phyloP scores from a whole-genome alignment of 2,329 filamentous ascomycete species.

The Botrytis fragariae region DNA sequence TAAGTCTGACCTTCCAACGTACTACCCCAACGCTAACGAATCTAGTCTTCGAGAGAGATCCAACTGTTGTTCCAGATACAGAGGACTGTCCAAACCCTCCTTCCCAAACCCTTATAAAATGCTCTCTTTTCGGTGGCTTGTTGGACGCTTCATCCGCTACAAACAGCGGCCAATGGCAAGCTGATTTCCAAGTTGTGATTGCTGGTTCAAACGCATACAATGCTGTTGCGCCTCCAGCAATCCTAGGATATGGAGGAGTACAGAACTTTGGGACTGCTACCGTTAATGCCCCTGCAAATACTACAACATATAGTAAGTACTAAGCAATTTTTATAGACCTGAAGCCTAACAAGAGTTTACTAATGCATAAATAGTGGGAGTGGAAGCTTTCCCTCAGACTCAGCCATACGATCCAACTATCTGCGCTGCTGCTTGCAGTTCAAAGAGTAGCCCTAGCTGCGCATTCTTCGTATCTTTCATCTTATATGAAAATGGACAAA shows the following conservation, averaged over 20 bases:
- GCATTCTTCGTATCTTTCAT: constrained; percentile 43
- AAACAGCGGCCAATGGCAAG: constrained; percentile 17
- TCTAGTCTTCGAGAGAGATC: constrained; percentile 17
- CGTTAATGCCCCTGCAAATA: constrained; percentile 36
- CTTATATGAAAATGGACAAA: constrained; percentile 39
- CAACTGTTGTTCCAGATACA: constrained; percentile 11
- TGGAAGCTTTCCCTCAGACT: constrained; percentile 32
- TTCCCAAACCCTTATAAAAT: constrained; percentile 20
- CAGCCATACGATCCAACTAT: constrained; percentile 37
- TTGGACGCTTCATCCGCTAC: constrained; percentile 12
- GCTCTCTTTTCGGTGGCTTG: constrained; percentile 18
- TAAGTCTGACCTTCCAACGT: not conserved
- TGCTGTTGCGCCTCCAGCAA: constrained; percentile 17
- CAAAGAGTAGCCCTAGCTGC: constrained; percentile 29
- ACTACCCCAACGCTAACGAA: not conserved
- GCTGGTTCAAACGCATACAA: constrained; percentile 20
- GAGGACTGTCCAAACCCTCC: constrained; percentile 14
- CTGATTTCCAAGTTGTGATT: constrained; percentile 19
- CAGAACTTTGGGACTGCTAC: constrained; percentile 35
- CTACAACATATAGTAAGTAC: constrained; percentile 30
- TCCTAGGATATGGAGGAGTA: constrained; percentile 34
- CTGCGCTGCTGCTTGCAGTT: constrained; percentile 36
- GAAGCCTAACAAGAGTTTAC: not conserved
- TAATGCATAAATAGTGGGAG: constrained; percentile 27
- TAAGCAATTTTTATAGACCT: not conserved